These are phyloP conservation scores for Teratosphaeria epicoccoides DNA, from an alignment of 2,329 filamentous ascomycete genomes.

Conservation along the genomic window DNA sequence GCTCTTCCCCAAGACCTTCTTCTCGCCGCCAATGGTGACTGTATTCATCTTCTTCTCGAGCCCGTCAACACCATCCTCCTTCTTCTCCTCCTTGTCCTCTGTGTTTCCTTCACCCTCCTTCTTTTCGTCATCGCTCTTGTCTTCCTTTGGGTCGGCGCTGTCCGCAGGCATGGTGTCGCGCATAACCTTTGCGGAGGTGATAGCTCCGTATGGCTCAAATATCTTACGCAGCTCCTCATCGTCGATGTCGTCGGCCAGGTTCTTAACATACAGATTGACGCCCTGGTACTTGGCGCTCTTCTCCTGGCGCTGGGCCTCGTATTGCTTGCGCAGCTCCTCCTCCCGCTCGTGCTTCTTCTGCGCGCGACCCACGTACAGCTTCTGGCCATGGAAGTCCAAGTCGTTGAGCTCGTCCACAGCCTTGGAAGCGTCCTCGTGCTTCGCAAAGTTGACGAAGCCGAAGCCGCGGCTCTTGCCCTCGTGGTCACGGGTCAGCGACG, in stretches of 20 bases:
- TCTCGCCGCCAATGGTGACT: constrained; percentile 47
- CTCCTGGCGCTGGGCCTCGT: constrained; percentile 93
- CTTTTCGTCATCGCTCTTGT: constrained; percentile 42
- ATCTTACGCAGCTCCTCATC: constrained; percentile 95
- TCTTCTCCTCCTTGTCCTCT: constrained; percentile 45
- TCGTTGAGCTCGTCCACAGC: constrained; percentile 89
- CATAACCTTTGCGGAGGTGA: constrained; percentile 99
- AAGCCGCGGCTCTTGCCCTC: constrained; percentile 95
- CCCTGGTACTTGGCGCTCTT: constrained; percentile 99
- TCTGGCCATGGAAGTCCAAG: constrained; percentile 85
- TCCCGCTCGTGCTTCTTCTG: constrained; percentile 99
- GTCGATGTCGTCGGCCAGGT: constrained; percentile 90
- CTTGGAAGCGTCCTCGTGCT: constrained; percentile 73
- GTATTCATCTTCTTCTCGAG: constrained; percentile 42
- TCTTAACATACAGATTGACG: constrained; percentile 99
- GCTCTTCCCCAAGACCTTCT: constrained; percentile 80
- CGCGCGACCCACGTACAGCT: constrained; percentile 92
- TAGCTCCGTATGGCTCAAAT: constrained; percentile 82
- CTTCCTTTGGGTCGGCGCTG: constrained; percentile 33
- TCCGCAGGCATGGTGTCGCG: constrained; percentile 58
- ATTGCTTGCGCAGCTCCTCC: constrained; percentile 97
- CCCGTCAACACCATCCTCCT: constrained; percentile 41
- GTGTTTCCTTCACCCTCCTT: constrained; percentile 41
- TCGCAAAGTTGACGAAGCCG: constrained; percentile 88
- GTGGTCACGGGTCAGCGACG: constrained; percentile 82